Base-by-base conservation (phyloP, 202 grass and related monocot species). In the Hordeum pubiflorum region DNA sequence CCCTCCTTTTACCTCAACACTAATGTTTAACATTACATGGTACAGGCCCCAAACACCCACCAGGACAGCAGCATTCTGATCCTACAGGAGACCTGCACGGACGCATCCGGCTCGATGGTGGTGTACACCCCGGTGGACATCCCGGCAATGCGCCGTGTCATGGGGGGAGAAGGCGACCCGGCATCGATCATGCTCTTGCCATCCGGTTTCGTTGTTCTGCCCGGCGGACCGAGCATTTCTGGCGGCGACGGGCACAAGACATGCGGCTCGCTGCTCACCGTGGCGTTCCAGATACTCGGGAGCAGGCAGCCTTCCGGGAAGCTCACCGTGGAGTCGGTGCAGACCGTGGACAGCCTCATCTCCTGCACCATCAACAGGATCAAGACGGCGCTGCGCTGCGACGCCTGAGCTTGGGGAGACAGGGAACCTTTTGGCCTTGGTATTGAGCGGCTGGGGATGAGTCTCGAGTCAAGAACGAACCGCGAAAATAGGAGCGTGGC, bases 401-500 rank as follows among this genome's bases (percentile, higher is more conserved):
- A 93, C 6, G 60, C 80, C 55, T 90, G 67, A 89, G 26, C 24
- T 27, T 5, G 4, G 3, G 31, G 3, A 72, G 15, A 43, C 14
- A 4, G 32, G 37, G 13, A 15, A 40, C 14, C 1, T 68, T 86
- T 54, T 84, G 69, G 38, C 34, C 14, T 76, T 14, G 38, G 46
- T 26, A 31, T 37, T 20, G 12, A 66, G 9, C 50, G 6, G 41
- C 27, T 26, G 31, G 77, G 12, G 64, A 85, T 11, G 81, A 68
- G 79, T 83, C 72, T 40, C 0, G 90, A 98, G 95, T 98, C 95
- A 91, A 98, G 95, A 98, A 93, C 95, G 92, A 98, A 98, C 95
- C 95, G 67, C 69, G 63, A 77, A 79, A 72, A 48, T 57, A 18
- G 9, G 26, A 23, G 56, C 66, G 61, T 75, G 79, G 87, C 91